Conservation (phyloP, 1,284 basidiomycete species). For the Rhizopogon parksii region DNA sequence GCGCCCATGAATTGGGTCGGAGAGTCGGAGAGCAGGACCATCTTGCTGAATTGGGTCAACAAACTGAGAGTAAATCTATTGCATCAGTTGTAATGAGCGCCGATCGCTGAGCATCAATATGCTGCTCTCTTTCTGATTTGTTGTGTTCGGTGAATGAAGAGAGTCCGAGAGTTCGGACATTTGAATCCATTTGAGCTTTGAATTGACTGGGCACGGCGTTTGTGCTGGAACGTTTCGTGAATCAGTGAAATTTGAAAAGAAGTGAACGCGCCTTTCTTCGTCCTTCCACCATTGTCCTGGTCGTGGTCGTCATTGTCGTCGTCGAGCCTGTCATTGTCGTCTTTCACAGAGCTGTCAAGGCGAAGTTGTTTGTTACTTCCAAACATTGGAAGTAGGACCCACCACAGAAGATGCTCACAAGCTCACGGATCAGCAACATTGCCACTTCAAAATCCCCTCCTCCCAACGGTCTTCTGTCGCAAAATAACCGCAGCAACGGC, state of each 20-base stretch:
- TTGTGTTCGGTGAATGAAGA: not conserved
- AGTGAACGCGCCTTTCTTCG: slow-evolving; percentile 1
- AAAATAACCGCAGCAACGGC: slow-evolving; percentile 19
- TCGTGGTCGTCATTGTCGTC: slow-evolving; percentile 10
- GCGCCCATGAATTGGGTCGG: not conserved
- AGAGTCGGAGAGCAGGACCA: not conserved
- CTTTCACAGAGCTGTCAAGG: not conserved
- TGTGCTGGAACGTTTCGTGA: not conserved
- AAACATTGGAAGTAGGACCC: slow-evolving; percentile 13
- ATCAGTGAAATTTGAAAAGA: not conserved
- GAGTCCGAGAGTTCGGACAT: not conserved
- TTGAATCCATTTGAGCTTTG: not conserved
- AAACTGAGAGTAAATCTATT: too few species aligned
- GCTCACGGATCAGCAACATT: slow-evolving; percentile 28
- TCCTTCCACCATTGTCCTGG: slow-evolving; percentile 7
- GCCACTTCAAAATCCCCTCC: slow-evolving; percentile 17
- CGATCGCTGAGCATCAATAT: too few species aligned
- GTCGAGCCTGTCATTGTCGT: slow-evolving; percentile 8
- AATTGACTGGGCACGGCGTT: not conserved
- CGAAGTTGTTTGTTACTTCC: slow-evolving; percentile 20
- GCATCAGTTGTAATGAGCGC: too few species aligned
- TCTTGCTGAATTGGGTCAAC: not conserved
- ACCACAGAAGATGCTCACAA: slow-evolving; percentile 26
- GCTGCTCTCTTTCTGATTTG: too few species aligned
- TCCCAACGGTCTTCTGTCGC: slow-evolving; percentile 11